Evolutionary conservation across 768 basidiomycete genomes (phyloP), one percentile per base, ranked within the genome.

Genomic region (Leccinum rimulosum): DNA sequence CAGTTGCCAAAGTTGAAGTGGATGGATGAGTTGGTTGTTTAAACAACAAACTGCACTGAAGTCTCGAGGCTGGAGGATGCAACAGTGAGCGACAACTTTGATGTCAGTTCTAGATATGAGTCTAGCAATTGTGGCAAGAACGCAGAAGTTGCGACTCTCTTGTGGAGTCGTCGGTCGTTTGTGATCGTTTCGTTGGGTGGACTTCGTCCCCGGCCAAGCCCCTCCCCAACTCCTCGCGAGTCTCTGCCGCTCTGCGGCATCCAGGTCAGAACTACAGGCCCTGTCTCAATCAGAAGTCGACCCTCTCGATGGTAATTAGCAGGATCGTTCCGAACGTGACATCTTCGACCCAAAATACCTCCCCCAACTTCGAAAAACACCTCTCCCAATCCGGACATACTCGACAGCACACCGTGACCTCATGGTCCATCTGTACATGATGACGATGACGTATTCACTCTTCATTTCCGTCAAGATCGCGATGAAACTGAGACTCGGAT

Each of bases 271-370:
- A 68, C 73, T 87, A 64, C 78, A 62, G 68, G 74, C 65, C 47
- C 77, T 90, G 27, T 73, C 84, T 0, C 67, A 68, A 7, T 70
- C 77, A 48, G 89, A 93, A 66, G 78, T 93, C 61, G 80, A 84
- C 50, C 80, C 93, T 63, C 77, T 95, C 49, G 88, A 93, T 62
- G 82, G 88, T 95, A 14, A 84, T 95, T 30, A 68, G 76, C 58
- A 84, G 87, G 54, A 90, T 88, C 45, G 80, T 86, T 6, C 76
- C 83, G 8, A 75, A 79, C 9, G 87, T 89, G 15, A 88, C 88
- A 4, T 88, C 88, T 0, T 27, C 27, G 56, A 33, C 55, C 52
- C 40, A 62, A 61, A 47, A 57, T 52, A 66, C 22, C 22, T 22
- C 22, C 22, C 66, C 14, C 62, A 58, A 28, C 51, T 58, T 57